Conservation (phyloP, 192 early-diverging fungal species). For the Kickxella alabastrina region DNA sequence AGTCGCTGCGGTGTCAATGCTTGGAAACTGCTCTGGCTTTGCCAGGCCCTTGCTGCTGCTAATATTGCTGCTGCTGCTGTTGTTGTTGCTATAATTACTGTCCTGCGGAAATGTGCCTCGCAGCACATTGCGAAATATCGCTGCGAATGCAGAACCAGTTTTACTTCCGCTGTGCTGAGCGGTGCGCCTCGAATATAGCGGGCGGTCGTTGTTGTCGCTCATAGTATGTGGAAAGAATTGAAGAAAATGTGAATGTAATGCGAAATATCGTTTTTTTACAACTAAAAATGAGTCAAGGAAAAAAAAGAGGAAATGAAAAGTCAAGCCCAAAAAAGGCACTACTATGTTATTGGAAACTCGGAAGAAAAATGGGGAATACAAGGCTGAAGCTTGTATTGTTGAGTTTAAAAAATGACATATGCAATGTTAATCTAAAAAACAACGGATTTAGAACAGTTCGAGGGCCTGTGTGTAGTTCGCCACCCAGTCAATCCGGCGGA, state of each 20-base stretch:
- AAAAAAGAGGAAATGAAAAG: not conserved
- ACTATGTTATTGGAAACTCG: not conserved
- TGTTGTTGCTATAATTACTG: constrained; percentile 14
- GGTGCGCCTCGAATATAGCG: constrained; percentile 16
- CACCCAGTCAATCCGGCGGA: constrained; percentile 37
- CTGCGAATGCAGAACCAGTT: constrained; percentile 10
- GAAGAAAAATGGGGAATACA: not conserved
- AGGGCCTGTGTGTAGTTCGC: constrained; percentile 34
- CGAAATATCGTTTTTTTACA: not conserved
- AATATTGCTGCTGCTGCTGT: no score
- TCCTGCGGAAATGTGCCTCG: constrained; percentile 25
- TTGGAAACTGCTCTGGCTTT: no score
- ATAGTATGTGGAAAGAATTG: not conserved
- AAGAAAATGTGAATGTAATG: not conserved
- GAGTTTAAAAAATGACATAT: no score
- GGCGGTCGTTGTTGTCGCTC: constrained; percentile 7
- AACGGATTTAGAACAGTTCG: constrained; percentile 7
- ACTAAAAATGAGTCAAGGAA: not conserved
- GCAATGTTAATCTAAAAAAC: not conserved
- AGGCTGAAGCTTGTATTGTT: not conserved
- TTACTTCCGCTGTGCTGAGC: constrained; percentile 9
- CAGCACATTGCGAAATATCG: constrained; percentile 41
- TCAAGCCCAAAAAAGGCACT: not conserved
- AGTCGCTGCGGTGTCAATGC: no score
- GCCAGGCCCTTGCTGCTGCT: not conserved